Conservation (phyloP, 225 moss, liverwort and hornwort species). For the Antitrichia curtipendula region DNA sequence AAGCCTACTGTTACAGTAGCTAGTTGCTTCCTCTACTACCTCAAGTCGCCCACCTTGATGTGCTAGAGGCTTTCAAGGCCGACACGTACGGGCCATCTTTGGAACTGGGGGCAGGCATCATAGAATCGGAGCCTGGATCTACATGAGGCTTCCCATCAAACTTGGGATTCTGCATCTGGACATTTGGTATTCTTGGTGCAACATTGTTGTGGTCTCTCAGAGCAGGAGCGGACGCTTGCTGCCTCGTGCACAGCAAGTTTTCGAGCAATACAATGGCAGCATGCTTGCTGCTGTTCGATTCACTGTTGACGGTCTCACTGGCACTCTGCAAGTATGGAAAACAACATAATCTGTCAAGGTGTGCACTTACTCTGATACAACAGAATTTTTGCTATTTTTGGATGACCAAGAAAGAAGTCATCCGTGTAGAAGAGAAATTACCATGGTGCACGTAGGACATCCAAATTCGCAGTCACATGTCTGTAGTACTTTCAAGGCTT, state of each 20-base stretch:
- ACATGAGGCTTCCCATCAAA: neutral
- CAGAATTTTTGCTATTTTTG: neutral
- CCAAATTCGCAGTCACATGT: conserved; percentile 43
- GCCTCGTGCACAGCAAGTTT: conserved; percentile 18
- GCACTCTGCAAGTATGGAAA: conserved; percentile 17
- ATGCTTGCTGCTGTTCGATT: conserved; percentile 39
- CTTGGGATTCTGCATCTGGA: neutral
- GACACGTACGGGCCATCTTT: conserved; percentile 12
- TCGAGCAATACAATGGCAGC: conserved; percentile 30
- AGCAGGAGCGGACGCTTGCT: neutral
- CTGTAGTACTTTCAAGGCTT: conserved; percentile 28
- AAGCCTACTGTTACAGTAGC: neutral
- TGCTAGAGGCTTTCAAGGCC: neutral
- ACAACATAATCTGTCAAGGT: neutral
- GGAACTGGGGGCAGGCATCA: neutral
- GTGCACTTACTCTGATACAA: neutral
- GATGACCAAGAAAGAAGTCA: neutral
- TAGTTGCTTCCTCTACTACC: neutral
- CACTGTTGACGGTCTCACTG: conserved; percentile 9
- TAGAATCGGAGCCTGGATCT: neutral
- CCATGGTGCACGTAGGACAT: conserved; percentile 49
- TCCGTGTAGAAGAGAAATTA: neutral
- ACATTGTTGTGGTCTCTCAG: neutral
- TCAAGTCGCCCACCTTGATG: neutral
- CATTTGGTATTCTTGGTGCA: neutral